These are phyloP conservation scores for Yamadazyma atmosphaerica DNA, from an alignment of 1,139 yeast species.

Conservation along the genomic window DNA sequence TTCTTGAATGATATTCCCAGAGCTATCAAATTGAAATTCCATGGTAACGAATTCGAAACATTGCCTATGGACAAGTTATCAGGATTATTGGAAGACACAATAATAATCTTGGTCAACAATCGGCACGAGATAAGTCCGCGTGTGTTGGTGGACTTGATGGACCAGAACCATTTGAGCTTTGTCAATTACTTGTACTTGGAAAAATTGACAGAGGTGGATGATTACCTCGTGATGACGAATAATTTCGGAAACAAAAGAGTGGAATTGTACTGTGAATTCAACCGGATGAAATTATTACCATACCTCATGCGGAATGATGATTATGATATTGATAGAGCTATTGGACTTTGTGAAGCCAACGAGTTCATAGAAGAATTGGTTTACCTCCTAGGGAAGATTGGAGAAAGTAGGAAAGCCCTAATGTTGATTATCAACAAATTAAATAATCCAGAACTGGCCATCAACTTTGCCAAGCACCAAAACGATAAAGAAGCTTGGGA, in stretches of 20 bases:
- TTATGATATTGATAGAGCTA: conserved; percentile 72
- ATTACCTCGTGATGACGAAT: conserved; percentile 38
- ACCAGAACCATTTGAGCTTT: conserved; percentile 43
- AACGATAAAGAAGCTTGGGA: conserved; percentile 81
- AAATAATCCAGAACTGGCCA: conserved; percentile 78
- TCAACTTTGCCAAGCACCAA: conserved; percentile 72
- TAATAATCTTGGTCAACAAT: conserved; percentile 60
- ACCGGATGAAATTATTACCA: conserved; percentile 50
- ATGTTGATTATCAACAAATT: conserved; percentile 72
- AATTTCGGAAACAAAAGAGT: conserved; percentile 70
- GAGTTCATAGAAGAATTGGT: conserved; percentile 69
- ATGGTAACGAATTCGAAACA: conserved; percentile 25
- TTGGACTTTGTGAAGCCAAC: conserved; percentile 57
- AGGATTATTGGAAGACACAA: conserved; percentile 40
- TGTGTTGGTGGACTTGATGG: conserved; percentile 49
- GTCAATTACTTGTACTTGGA: conserved; percentile 65
- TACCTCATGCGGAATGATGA: conserved; percentile 48
- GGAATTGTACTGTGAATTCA: conserved; percentile 61
- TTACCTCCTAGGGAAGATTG: conserved; percentile 78
- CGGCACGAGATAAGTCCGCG: conserved; percentile 64
- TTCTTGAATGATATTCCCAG: conserved; percentile 52
- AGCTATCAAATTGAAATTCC: conserved; percentile 50
- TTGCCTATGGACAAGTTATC: conserved; percentile 47
- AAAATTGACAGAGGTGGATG: conserved; percentile 53
- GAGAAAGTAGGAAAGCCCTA: conserved; percentile 76